Conservation (phyloP, 2,329 filamentous ascomycete genomes). For the Chrysosporium keratinophilum region DNA sequence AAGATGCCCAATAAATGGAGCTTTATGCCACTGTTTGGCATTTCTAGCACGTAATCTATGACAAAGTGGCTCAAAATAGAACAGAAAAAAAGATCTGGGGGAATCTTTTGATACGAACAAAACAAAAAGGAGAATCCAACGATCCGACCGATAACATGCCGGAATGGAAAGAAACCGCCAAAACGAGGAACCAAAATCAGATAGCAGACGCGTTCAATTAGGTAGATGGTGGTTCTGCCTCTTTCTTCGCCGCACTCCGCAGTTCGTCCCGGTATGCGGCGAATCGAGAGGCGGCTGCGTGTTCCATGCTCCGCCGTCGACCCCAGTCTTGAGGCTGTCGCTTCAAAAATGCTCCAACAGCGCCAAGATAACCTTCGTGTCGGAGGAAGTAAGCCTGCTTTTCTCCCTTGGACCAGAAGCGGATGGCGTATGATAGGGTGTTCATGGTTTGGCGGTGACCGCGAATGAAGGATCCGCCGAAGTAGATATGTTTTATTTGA, state of each 20-base stretch:
- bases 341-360: conserved; percentile 89
- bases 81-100: conserved; percentile 3
- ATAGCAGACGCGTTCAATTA: neutral
- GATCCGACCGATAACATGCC: neutral
- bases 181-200: neutral
- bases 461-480: conserved; percentile 91
- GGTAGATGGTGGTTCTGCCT: neutral
- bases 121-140: neutral
- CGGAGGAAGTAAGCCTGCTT: conserved; percentile 94
- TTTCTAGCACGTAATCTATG: neutral
- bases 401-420: conserved; percentile 88
- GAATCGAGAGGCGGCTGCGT: conserved; percentile 25
- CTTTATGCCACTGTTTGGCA: neutral
- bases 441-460: conserved; percentile 97
- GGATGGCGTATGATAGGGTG: conserved; percentile 90
- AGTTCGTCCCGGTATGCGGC: conserved; percentile 14
- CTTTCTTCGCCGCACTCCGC: neutral
- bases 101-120: neutral
- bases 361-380: conserved; percentile 89
- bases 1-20: no score
- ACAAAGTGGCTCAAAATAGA: neutral
- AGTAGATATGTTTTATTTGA: conserved; percentile 84
- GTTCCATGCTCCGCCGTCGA: conserved; percentile 65
- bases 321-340: conserved; percentile 87
- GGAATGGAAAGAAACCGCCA: neutral